These are phyloP conservation scores for Mortierella sp. DNA, from an alignment of 371 early-diverging fungal species.

Conservation along the genomic window DNA sequence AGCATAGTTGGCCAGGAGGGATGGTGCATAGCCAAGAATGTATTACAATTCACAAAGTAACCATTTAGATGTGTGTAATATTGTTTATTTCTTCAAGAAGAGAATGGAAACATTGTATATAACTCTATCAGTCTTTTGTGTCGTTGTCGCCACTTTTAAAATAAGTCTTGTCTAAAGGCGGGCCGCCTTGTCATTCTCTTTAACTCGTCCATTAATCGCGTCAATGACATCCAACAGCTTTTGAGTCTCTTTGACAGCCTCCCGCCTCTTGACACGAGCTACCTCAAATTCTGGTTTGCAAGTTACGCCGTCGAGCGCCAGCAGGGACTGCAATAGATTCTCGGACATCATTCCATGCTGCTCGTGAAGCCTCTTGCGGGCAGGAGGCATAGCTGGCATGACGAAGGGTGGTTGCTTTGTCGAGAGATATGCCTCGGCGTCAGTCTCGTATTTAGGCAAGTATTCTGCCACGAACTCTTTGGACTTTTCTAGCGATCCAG, in stretches of 20 bases:
- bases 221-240: slow-evolving; percentile 68
- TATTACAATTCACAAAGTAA: neutral
- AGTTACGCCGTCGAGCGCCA: slow-evolving; percentile 69
- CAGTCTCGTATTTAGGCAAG: slow-evolving; percentile 43
- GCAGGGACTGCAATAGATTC: slow-evolving; percentile 67
- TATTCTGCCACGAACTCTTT: slow-evolving; percentile 35
- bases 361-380: slow-evolving; percentile 66
- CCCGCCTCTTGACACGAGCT: slow-evolving; percentile 69
- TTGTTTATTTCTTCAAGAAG: neutral
- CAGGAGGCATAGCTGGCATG: slow-evolving; percentile 27
- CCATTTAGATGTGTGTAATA: neutral
- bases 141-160: neutral
- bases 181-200: slow-evolving; percentile 33
- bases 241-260: slow-evolving; percentile 69
- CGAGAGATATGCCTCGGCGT: slow-evolving; percentile 22
- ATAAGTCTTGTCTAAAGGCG: slow-evolving; percentile 9
- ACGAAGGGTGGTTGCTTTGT: slow-evolving; percentile 36
- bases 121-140: neutral
- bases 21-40: neutral
- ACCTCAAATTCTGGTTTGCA: slow-evolving; percentile 69
- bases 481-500: slow-evolving; percentile 41
- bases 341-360: slow-evolving; percentile 70
- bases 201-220: slow-evolving; percentile 46
- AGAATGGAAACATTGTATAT: neutral
- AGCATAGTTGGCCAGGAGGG: slow-evolving; percentile 9